Percentiles rank a stretch among this genome's conserved stretches.
These are phyloP conservation scores for Polyplosphaeria fusca DNA, from an alignment of 495 filamentous ascomycete genomes.

Conservation along the genomic window DNA sequence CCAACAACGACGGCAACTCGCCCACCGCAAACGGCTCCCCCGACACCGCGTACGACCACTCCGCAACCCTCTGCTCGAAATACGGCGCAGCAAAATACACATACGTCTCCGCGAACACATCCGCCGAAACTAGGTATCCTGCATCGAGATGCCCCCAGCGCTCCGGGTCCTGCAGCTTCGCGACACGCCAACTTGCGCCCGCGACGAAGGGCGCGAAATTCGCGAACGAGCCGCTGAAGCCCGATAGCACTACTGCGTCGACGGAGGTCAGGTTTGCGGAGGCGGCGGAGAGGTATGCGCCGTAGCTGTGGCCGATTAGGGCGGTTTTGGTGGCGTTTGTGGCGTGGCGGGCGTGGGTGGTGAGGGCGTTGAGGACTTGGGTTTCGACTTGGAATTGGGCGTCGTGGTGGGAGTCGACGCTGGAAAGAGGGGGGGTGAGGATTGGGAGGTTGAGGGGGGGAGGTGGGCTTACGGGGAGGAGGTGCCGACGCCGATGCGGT, in stretches of 20 bases:
- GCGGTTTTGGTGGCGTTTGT: not conserved
- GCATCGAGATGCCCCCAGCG: not conserved
- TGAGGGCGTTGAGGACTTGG: not conserved
- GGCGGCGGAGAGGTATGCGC: not conserved
- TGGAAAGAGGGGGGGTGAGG: not conserved
- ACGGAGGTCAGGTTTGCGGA: not conserved
- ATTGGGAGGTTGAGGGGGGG: too few species aligned
- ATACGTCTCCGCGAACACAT: not conserved
- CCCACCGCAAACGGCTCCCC: not conserved
- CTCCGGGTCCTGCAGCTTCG: not conserved
- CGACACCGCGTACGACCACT: not conserved
- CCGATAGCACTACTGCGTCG: not conserved
- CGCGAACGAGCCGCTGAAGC: not conserved
- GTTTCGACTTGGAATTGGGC: not conserved
- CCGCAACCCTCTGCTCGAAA: not conserved
- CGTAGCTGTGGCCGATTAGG: not conserved
- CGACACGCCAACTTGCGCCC: not conserved
- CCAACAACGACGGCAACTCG: not conserved
- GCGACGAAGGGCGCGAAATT: not conserved
- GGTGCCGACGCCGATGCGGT: slow-evolving; percentile 3
- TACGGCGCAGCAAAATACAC: not conserved
- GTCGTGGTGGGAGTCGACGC: not conserved
- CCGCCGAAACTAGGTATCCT: not conserved
- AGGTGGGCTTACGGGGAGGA: slow-evolving; percentile 3
- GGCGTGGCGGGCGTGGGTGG: not conserved